Evolutionary conservation across 768 basidiomycete genomes (phyloP), one percentile per base, ranked within the genome.

Genomic region (Coprinopsis sp.): DNA sequence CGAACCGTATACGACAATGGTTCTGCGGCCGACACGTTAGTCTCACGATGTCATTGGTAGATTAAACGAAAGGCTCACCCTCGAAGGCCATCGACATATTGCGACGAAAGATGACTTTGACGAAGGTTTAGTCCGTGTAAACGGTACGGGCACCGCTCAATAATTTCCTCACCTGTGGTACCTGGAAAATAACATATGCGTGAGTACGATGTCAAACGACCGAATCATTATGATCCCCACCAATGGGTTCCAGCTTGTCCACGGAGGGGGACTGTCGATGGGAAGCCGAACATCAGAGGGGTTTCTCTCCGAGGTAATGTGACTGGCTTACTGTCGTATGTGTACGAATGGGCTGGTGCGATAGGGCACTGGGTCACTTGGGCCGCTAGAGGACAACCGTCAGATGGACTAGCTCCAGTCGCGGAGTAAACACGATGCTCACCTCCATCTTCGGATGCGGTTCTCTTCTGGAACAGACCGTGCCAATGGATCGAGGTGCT

Each of bases 381-480:
- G 8, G 52, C 47, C 22, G 40, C 43, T 52, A 25, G 29, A 14
- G 33, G 21, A n/a, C 4, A 21, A 27, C 11, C n/a, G 19, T 14
- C 16, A 24, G 6, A 36, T 29, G 6, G 14, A 21, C 7, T 31
- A 22, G 21, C 10, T 34, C 19, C 11, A 11, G n/a, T n/a, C n/a
- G n/a, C n/a, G n/a, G n/a, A n/a, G n/a, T 31, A 33, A 19, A 8
- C 33, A 13, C 13, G 28, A 6, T 1, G 54, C 57, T 39, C 51
- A 60, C 64, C 61, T 6, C 77, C 77, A 38, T 79, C 77, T 38
- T 71, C 73, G 27, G 68, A 62, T 3, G 69, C 70, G 4, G 71
- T 70, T 28, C 66, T 58, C 37, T 66, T 57, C 60, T 77, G 77
- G 55, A 71, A 72, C 28, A 66, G 48, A 23, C 63, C 64, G 44